phyloP scores from a whole-genome alignment of 176 grass and related monocot species.

The Oryza australiensis region DNA sequence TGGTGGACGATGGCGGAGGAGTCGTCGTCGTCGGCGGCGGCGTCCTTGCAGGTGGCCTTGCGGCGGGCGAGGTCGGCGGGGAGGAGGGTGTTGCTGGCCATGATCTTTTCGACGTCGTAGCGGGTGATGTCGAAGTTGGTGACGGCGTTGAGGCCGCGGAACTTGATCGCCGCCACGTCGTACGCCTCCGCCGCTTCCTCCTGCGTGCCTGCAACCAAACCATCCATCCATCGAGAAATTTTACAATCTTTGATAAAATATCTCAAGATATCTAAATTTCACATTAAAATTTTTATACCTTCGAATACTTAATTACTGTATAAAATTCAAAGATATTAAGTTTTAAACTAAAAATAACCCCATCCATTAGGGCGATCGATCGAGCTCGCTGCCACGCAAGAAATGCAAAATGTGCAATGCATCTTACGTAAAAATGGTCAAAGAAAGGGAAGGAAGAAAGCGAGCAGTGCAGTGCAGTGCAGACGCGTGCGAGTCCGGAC shows the following conservation, averaged over 20 bases:
- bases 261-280: no score
- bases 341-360: no score
- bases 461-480: not conserved
- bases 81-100: slow-evolving; percentile 94
- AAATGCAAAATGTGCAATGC: not conserved
- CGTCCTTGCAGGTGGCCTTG: not conserved
- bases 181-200: slow-evolving; percentile 99
- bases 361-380: no score
- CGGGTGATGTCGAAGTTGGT: slow-evolving; percentile 98
- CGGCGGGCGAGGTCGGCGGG: slow-evolving; percentile 70
- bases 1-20: not conserved
- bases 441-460: slow-evolving; percentile 13
- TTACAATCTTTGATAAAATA: no score
- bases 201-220: slow-evolving; percentile 68
- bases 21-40: not conserved
- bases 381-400: not conserved
- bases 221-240: no score
- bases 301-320: no score
- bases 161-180: slow-evolving; percentile 96
- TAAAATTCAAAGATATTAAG: no score
- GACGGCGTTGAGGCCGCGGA: slow-evolving; percentile 88
- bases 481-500: slow-evolving; percentile 46
- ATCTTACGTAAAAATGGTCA: slow-evolving; percentile 20
- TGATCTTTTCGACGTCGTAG: slow-evolving; percentile 97
- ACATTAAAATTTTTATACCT: no score